Conservation (phyloP, 2,329 filamentous ascomycete species). For the Amylocarpus encephaloides region DNA sequence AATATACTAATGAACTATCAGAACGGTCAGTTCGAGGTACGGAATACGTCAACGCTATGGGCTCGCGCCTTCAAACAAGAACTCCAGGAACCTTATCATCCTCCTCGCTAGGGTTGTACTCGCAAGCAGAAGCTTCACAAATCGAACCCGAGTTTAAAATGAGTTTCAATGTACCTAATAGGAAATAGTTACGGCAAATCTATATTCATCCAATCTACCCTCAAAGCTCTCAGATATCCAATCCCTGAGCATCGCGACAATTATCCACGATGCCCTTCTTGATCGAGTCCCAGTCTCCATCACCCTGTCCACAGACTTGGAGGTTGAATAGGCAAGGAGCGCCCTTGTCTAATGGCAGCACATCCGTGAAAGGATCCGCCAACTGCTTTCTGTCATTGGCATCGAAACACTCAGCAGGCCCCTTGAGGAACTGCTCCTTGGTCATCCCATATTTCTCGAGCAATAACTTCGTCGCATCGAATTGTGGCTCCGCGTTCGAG, state of each 20-base stretch:
- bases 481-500: not conserved
- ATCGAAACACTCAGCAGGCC: not conserved
- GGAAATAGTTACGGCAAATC: no score
- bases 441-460: not conserved
- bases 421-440: not conserved
- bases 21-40: no score
- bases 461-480: not conserved
- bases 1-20: no score
- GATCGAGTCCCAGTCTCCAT: not conserved
- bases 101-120: no score
- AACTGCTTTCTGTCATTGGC: not conserved
- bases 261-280: not conserved
- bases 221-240: not conserved
- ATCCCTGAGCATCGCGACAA: not conserved
- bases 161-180: no score
- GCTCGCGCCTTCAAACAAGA: no score
- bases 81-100: no score
- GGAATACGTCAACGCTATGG: no score
- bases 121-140: no score
- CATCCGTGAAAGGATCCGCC: slow-evolving; percentile 1
- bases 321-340: slow-evolving; percentile 5
- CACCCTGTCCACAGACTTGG: not conserved
- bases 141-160: no score
- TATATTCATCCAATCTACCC: slow-evolving; percentile 32
- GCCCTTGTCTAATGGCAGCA: not conserved